Base-by-base conservation (phyloP, 2,329 filamentous ascomycete genomes). In the Talaromyces sp. region DNA sequence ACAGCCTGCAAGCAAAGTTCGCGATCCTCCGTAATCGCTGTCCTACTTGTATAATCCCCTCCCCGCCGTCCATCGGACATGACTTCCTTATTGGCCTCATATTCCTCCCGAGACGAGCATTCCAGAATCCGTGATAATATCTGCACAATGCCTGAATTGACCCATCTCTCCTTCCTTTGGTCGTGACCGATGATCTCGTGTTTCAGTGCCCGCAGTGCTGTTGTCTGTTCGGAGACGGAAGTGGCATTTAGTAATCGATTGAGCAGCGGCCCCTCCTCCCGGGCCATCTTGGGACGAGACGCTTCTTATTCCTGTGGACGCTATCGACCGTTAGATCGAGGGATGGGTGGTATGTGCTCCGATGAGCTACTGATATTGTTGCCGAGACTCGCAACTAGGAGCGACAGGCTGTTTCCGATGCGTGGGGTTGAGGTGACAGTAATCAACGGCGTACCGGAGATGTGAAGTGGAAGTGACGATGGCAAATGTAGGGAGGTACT, bases 161-260 rank as follows among this genome's bases (percentile, higher is more conserved):
- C 84, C 82, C 89, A 93, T 65, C 87, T 79, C 78, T 94, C 90
- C 79, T 99, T 99, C 76, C 89, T 89, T 76, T 94, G 89, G 38
- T 90, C 85, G 77, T 98, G 92, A 27, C 95, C 95, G 67, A 97
- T 88, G 58, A 96, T 85, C 68, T 95, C 91, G 77, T 97, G 95
- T 81, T 97, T 98, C 34, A 99, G 81, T 49, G 84, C 82, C 69
- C 89, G 87, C 53, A 97, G 83, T 59, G 88, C 86, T 29, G 83
- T 80, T 47, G 86, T 72, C 67, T 78, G 79, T 56, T 73, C 73
- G 47, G 73, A 75, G 64, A 74, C 69, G 66, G 76, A 80, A 58
- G 77, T 78, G 68, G 88, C 84, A 71, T 80, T 84, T 68, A 82
- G 82, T 64, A 90, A 80, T 74, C 87, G 84, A 64, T 83, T 77